A percentile compares a stretch with the other conserved stretches of the same genome.
Conservation (phyloP, 805 yeast genomes). For the Monosporozyma servazzii region DNA sequence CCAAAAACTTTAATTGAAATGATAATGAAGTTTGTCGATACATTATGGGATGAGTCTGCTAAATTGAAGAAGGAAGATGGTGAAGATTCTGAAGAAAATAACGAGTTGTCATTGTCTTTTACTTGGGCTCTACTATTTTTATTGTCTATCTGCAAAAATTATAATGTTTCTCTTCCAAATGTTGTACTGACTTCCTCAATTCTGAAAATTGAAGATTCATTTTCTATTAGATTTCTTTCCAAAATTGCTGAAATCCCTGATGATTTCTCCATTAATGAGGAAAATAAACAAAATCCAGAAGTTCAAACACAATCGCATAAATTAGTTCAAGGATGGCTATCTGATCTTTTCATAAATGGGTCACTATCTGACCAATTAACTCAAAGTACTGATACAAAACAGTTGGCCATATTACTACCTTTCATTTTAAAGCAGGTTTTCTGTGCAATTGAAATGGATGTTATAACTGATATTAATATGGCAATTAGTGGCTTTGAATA, state of each 20-base stretch:
- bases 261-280: constrained; percentile 19
- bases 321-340: constrained; percentile 61
- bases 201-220: constrained; percentile 20
- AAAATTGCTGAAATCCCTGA: constrained; percentile 19
- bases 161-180: constrained; percentile 28
- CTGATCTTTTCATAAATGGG: constrained; percentile 69
- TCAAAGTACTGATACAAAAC: constrained; percentile 54
- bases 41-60: constrained; percentile 24
- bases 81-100: constrained; percentile 24
- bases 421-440: constrained; percentile 65
- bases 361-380: constrained; percentile 82
- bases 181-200: constrained; percentile 17
- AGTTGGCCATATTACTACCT: constrained; percentile 62
- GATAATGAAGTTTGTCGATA: constrained; percentile 45
- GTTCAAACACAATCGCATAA: constrained; percentile 22
- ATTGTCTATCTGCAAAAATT: constrained; percentile 33
- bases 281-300: constrained; percentile 19
- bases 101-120: constrained; percentile 60
- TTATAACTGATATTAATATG: constrained; percentile 47
- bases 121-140: constrained; percentile 50
- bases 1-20: constrained; percentile 38
- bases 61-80: constrained; percentile 9
- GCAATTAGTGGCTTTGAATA: constrained; percentile 77
- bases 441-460: constrained; percentile 42
- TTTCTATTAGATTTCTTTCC: constrained; percentile 25